These are phyloP conservation scores for Fusarium lateritium DNA, from an alignment of 2,329 filamentous ascomycete species.

Conservation along the genomic window DNA sequence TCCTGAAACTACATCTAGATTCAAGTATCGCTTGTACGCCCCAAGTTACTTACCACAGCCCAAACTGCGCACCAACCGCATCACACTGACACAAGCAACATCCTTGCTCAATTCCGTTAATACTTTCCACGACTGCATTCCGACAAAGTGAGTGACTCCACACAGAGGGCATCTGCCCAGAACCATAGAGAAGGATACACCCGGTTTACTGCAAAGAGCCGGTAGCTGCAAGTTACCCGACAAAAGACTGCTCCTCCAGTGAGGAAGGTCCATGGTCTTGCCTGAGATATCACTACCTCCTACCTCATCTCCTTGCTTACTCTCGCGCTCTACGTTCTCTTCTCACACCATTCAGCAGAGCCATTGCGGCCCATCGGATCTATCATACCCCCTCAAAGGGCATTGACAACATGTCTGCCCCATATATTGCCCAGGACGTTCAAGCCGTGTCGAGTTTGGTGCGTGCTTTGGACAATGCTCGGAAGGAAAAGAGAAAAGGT, in stretches of 20 bases:
- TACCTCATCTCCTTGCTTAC: constrained; percentile 7
- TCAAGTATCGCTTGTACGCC: background rate
- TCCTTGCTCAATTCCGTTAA: background rate
- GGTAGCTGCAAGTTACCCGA: background rate
- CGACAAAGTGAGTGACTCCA: constrained; percentile 12
- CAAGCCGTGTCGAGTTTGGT: constrained; percentile 78
- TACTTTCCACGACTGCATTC: background rate
- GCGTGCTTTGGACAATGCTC: constrained; percentile 70
- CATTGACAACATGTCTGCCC: constrained; percentile 57
- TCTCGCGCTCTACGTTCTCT: constrained; percentile 7
- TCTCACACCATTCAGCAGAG: constrained; percentile 29
- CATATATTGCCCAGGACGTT: constrained; percentile 78
- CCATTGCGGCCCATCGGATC: background rate
- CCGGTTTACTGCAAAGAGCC: constrained; percentile 4
- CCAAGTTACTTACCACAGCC: background rate
- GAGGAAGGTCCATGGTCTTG: constrained; percentile 15
- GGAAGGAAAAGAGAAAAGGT: constrained; percentile 69
- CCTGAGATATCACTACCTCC: background rate
- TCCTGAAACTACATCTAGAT: background rate
- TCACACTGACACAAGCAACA: constrained; percentile 4
- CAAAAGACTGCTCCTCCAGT: background rate
- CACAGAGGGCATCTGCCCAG: background rate
- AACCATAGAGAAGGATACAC: background rate
- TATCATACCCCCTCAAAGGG: background rate
- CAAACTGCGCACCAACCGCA: background rate